Evolutionary conservation across 192 early-diverging fungal species (phyloP).

Genomic region (Lunasporangiospora selenospora): DNA sequence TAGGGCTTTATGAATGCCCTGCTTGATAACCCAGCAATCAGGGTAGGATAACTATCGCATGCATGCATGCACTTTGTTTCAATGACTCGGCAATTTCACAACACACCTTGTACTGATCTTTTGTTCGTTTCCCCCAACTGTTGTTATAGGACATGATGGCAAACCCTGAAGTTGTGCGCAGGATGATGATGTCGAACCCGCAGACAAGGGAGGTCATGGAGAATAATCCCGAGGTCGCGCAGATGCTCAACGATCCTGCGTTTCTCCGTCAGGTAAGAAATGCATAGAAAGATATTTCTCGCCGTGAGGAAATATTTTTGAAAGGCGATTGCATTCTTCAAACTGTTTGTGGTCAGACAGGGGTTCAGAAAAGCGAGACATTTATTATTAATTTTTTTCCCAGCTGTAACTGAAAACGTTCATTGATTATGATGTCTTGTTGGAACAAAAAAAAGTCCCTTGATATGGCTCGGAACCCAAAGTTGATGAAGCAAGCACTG

Average conservation of each 20-base stretch:
- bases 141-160: conserved; percentile 48
- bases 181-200: conserved; percentile 68
- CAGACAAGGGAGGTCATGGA: conserved; percentile 64
- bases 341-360: no score
- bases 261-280: conserved; percentile 62
- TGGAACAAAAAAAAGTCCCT: conserved; percentile 30
- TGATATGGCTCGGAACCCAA: conserved; percentile 62
- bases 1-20: conserved; percentile 43
- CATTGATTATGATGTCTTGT: not conserved
- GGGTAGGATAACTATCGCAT: conserved; percentile 24
- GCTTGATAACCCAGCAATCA: conserved; percentile 51
- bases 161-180: conserved; percentile 61
- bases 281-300: not conserved
- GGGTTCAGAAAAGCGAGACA: no score
- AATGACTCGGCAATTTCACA: not conserved
- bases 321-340: no score
- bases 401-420: no score
- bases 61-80: not conserved
- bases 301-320: no score
- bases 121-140: not conserved
- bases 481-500: conserved; percentile 65
- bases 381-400: no score
- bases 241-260: conserved; percentile 65
- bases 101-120: not conserved
- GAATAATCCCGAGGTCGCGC: conserved; percentile 67